Base-by-base conservation (phyloP, 2,329 filamentous ascomycete species). In the Bisporella sp. region DNA sequence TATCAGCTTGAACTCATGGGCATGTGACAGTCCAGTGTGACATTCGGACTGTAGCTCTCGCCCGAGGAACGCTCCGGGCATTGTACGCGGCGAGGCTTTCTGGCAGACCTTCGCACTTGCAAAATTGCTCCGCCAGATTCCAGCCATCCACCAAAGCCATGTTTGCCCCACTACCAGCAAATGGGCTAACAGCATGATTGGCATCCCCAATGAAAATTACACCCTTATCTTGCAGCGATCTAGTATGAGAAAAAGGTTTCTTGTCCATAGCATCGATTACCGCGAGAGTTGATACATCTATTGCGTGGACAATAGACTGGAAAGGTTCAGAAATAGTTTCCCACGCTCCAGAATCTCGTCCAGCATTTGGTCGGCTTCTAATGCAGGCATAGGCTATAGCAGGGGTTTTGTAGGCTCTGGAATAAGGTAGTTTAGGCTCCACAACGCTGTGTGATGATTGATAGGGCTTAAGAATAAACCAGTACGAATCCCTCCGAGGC, bases 101-200 rank as follows among this genome's bases (percentile, higher is more conserved):
- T 3, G 42, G 47, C 6, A 72, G 45, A 1, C 59, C 62, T 1
- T 30, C 37, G 3, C 50, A 51, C 6, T 50, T 52, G 40, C 64
- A 70, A 43, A 76, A 53, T 41, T 70, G 61, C 46, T 69, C 62
- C 3, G 71, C 73, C n/a, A 74, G 62, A 45, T 75, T 70, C 66
- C 69, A 74, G 0, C 64, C 73, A 55, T 77, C 73, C 48, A 65
- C 69, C 30, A 76, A 52, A 3, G 73, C 74, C 51, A 76, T 57
- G 54, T 75, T 76, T 0, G 72, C 73, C 0, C 75, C 74, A 49
- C 68, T 72, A 1, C 74, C 73, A 5, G 73, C 70, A 60, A 75
- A 77, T 0, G 73, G 71, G 47, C 67, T 74, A 5, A 76, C 65
- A 1, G 73, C 73, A 56, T 77, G 74, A 53, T 77, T 77, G 49